Evolutionary conservation across 1,139 yeast species (phyloP), one percentile per base, ranked within the genome.

Genomic region (Suhomyces kunorum): DNA sequence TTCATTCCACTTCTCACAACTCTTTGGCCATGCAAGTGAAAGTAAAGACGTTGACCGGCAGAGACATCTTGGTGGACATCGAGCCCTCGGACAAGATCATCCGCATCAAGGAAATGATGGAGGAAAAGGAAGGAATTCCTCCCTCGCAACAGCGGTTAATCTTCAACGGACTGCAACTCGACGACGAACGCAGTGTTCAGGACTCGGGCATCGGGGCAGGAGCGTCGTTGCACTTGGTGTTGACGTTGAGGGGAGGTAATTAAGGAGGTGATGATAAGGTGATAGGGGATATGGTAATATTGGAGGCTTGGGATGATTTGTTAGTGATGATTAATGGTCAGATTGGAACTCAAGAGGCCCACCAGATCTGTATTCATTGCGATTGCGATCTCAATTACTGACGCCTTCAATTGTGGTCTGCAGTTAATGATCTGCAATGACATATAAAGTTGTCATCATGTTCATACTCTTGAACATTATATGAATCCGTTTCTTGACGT

Each of bases 41-140:
- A 57, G 85, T 81, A 44, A 81, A 80, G 64, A 86, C 94, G 28
- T 71, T 86, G 48, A 85, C 94, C 0, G 92, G 92, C 8, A 83
- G 92, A 69, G 88, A 83, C 78, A 87, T 87, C 58, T 81, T 87
- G 45, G 81, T 88, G 43, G 90, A 85, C 51, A 80, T 88, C 36
- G 92, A 86, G 53, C 82, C 88, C 36, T 62, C 77, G 8, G 95
- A 88, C 57, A 80, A 76, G 58, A 83, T 90, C 46, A 79, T 83
- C 50, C 80, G 87, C 39, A 82, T 92, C 66, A 92, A 92, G 66
- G 98, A 92, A 62, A 79, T 87, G 63, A 81, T 92, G 71, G 98
- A 92, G 63, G 97, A 92, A 58, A 87, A 89, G 58, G 98, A 92
- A 62, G 98, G 98, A 4, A 92, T 92, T 44, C 97, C 98, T 4